Base-by-base conservation (phyloP, 2,329 filamentous ascomycete genomes). In the Fusarium foetens region DNA sequence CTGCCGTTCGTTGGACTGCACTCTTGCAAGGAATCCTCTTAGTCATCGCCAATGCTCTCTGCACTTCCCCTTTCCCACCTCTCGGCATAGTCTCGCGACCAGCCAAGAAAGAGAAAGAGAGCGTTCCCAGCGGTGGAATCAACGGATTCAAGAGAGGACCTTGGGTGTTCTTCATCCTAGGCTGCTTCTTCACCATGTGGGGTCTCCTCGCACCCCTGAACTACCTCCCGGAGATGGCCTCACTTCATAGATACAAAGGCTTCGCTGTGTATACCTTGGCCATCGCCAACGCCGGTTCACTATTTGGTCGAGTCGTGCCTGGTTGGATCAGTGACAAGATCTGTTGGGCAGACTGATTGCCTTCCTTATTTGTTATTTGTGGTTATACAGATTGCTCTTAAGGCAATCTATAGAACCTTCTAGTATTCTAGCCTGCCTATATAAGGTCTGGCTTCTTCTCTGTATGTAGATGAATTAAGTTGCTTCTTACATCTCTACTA, bases 131-230 rank as follows among this genome's bases (percentile, higher is more conserved):
- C 5, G 33, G 27, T 41, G n/a, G 6, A 5, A n/a, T 5, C 10
- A n/a, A 25, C 14, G 27, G 23, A 11, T 35, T 33, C 6, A 54
- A 35, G n/a, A 54, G 29, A 25, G 31, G 27, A 7, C 46, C 57
- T 13, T 54, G 36, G 57, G 35, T 21, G 1, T 54, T 59, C 23
- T 59, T 59, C 27, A 29, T 59, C 29, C 13, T 59, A 19, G 46
- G 57, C 2, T 59, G 46, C n/a, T 59, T 59, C 27, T 54, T 59
- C 19, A 59, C 57, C n/a, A 59, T 59, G 19, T 59, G 23, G 46
- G 46, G 57, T 7, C 46, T 59, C 12, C 54, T 59, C 10, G 36
- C 46, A 31, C 57, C 57, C 11, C 29, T 59, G 5, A 59, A 59
- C 46, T 59, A 59, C 27, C 57, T 59, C 36, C 57, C 36, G 3